These are phyloP conservation scores for Lasiodiplodia citricola DNA, from an alignment of 2,329 filamentous ascomycete genomes.

Conservation along the genomic window DNA sequence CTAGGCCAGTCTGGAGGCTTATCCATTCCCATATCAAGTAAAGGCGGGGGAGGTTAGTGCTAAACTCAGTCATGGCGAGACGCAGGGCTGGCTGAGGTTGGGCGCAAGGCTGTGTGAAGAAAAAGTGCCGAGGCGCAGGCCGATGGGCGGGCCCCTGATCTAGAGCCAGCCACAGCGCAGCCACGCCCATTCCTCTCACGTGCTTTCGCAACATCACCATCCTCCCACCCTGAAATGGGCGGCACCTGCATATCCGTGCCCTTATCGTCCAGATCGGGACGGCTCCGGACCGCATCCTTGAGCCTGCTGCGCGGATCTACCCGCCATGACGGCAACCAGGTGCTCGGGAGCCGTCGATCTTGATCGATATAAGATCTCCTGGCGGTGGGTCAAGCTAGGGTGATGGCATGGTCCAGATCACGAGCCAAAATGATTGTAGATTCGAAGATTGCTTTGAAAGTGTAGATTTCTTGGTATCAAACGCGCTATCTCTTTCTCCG, in stretches of 20 bases:
- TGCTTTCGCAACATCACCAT: background rate
- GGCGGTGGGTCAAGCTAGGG: background rate
- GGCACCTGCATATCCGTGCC: background rate
- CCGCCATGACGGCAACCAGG: background rate
- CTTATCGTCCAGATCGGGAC: background rate
- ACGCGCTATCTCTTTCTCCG: background rate
- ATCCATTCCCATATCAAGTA: background rate
- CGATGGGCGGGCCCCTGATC: constrained; percentile 2
- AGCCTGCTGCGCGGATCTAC: background rate
- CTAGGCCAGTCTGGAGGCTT: background rate
- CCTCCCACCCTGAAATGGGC: background rate
- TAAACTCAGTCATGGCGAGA: background rate
- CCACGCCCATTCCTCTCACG: background rate
- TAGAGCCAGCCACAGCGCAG: constrained; percentile 15
- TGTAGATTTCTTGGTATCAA: background rate
- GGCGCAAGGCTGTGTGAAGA: background rate
- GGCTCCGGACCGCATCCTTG: background rate
- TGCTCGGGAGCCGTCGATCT: background rate
- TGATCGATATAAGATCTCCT: background rate
- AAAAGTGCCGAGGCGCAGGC: background rate
- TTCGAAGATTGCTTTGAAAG: background rate
- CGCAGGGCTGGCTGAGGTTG: background rate
- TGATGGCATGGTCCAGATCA: background rate
- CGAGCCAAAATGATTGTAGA: background rate
- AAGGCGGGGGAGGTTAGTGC: background rate